phyloP scores from a whole-genome alignment of 2,329 filamentous ascomycete genomes.

The Calonectria pauciramosa region DNA sequence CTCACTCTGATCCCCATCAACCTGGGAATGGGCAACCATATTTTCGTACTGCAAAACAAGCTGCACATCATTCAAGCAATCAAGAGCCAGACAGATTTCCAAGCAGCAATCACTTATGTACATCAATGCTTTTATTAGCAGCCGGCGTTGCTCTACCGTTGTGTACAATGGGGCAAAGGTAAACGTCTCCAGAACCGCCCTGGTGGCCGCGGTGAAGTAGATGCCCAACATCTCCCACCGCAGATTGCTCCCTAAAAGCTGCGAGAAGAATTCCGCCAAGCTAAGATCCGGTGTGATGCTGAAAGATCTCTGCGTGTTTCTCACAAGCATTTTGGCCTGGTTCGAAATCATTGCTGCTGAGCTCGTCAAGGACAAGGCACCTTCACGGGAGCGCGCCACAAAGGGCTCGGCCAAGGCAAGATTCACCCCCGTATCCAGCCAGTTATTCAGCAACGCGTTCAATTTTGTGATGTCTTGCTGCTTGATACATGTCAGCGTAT shows the following conservation, averaged over 20 bases:
- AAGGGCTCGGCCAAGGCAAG: slow-evolving; percentile 21
- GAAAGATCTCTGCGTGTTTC: slow-evolving; percentile 8
- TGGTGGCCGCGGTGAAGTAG: slow-evolving; percentile 16
- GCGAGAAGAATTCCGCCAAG: slow-evolving; percentile 8
- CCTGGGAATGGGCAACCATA: slow-evolving; percentile 57
- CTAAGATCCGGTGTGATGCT: neutral
- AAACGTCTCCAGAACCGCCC: slow-evolving; percentile 10
- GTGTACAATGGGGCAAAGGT: slow-evolving; percentile 10
- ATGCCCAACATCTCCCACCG: slow-evolving; percentile 24
- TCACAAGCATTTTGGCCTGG: slow-evolving; percentile 4
- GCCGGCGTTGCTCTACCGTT: neutral
- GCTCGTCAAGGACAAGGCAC: neutral
- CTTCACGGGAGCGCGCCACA: slow-evolving; percentile 15
- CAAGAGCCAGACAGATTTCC: slow-evolving; percentile 32
- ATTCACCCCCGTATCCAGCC: slow-evolving; percentile 19
- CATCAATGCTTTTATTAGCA: slow-evolving; percentile 14
- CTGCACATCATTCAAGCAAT: slow-evolving; percentile 58
- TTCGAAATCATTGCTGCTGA: neutral
- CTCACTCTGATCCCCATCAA: slow-evolving; percentile 55
- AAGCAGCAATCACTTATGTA: slow-evolving; percentile 23
- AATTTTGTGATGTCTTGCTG: slow-evolving; percentile 4
- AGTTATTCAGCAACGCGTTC: neutral
- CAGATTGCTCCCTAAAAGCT: slow-evolving; percentile 18
- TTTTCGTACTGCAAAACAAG: slow-evolving; percentile 60
- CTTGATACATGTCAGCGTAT: slow-evolving; percentile 2